These are phyloP conservation scores for Boletellus deceptivus DNA, from an alignment of 1,284 basidiomycete genomes.

Conservation along the genomic window DNA sequence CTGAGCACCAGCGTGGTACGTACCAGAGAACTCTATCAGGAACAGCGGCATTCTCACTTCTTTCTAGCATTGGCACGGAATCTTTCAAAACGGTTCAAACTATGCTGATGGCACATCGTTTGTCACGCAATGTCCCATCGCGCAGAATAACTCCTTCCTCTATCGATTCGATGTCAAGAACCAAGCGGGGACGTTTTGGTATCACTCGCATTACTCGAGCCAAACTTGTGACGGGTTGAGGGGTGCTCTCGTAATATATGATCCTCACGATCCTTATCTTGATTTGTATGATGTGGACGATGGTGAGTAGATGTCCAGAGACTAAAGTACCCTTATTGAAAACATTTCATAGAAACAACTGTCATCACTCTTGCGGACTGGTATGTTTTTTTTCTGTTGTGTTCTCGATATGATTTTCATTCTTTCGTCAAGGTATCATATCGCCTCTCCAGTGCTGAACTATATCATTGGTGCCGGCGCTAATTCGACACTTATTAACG, in stretches of 20 bases:
- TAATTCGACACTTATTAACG: constrained; percentile 33
- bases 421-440: constrained; percentile 25
- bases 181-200: constrained; percentile 43
- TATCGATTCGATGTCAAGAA: constrained; percentile 33
- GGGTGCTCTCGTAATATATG: constrained; percentile 34
- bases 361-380: constrained; percentile 33
- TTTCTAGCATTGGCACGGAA: constrained; percentile 38
- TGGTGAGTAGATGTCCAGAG: constrained; percentile 20
- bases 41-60: constrained; percentile 23
- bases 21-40: constrained; percentile 15
- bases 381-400: constrained; percentile 7
- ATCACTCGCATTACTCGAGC: constrained; percentile 35
- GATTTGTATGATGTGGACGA: constrained; percentile 38
- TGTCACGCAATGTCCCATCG: constrained; percentile 49
- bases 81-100: constrained; percentile 30
- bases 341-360: constrained; percentile 24
- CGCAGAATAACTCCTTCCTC: constrained; percentile 37
- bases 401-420: not conserved
- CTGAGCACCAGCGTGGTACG: constrained; percentile 33
- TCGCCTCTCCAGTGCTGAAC: constrained; percentile 14
- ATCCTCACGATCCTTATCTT: constrained; percentile 35
- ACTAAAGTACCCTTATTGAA: not conserved
- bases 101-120: constrained; percentile 27
- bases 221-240: constrained; percentile 34
- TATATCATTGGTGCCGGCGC: constrained; percentile 19